Conservation (phyloP, 495 filamentous ascomycete genomes). For the Lineolata rhizophorae region DNA sequence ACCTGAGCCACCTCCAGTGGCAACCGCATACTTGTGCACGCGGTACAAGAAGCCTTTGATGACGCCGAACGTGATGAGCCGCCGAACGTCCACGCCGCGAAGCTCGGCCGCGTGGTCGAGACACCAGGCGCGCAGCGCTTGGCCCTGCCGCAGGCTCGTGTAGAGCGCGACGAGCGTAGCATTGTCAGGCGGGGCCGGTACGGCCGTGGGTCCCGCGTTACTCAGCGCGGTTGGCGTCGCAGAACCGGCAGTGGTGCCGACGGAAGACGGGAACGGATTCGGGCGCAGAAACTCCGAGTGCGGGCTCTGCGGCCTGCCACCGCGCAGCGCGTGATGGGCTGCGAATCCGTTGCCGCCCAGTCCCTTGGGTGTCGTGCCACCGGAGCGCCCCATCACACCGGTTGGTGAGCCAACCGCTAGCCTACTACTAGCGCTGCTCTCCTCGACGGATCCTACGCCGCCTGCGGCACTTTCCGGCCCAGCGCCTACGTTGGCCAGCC, state of each 20-base stretch:
- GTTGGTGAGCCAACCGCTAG: too few relatives aligned
- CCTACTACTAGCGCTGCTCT: too few relatives aligned
- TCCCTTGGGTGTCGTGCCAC: neutral
- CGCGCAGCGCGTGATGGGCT: too few relatives aligned
- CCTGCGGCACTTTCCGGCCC: too few relatives aligned
- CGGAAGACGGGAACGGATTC: neutral
- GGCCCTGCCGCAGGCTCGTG: conserved; percentile 51
- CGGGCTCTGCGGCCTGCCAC: too few relatives aligned
- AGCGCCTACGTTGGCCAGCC: conserved; percentile 8
- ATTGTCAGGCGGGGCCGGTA: conserved; percentile 9
- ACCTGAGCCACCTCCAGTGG: conserved; percentile 19
- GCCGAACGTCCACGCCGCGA: conserved; percentile 56
- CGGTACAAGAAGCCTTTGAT: conserved; percentile 92
- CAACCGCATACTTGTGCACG: conserved; percentile 73
- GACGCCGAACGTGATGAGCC: conserved; percentile 85
- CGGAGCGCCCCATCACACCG: too few relatives aligned
- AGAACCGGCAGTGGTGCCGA: too few relatives aligned
- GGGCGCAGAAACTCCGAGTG: too few relatives aligned
- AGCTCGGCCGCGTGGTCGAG: conserved; percentile 44
- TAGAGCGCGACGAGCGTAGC: conserved; percentile 40
- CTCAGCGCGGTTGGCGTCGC: too few relatives aligned
- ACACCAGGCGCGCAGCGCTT: conserved; percentile 65
- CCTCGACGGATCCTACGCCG: too few relatives aligned
- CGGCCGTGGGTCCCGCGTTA: neutral
- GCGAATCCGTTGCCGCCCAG: too few relatives aligned